Conservation (phyloP, 495 filamentous ascomycete genomes). For the Neurospora terricola region DNA sequence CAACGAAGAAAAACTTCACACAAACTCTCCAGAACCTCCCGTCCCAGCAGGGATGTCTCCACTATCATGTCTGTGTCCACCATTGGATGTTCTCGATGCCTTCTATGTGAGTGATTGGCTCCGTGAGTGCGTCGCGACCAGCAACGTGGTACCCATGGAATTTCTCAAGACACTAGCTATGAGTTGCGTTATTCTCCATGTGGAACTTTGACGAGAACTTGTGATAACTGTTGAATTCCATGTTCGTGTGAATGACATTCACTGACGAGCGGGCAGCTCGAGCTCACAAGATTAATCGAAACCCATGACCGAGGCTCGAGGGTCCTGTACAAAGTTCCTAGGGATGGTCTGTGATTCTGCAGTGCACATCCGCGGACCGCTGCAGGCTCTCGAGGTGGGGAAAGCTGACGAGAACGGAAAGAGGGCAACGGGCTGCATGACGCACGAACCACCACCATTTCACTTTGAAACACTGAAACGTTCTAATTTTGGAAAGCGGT, state of each 20-base stretch:
- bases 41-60: background rate
- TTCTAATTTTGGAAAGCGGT: background rate
- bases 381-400: background rate
- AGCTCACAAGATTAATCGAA: background rate
- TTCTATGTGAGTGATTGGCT: background rate
- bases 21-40: background rate
- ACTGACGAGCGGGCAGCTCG: background rate
- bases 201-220: background rate
- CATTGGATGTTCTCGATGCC: background rate
- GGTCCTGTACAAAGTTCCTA: background rate
- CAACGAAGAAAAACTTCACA: background rate
- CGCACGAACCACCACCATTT: constrained; percentile 1
- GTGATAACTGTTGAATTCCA: background rate
- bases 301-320: background rate
- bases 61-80: background rate
- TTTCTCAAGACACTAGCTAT: background rate
- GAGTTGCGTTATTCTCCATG: background rate
- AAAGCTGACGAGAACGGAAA: constrained; percentile 1
- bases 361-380: background rate
- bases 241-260: background rate
- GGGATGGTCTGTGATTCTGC: background rate
- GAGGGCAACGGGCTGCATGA: background rate
- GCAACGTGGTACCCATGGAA: background rate
- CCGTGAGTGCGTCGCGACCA: background rate
- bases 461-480: background rate